Conservation (phyloP, 2,329 filamentous ascomycete species). For the Cercospora sp. region DNA sequence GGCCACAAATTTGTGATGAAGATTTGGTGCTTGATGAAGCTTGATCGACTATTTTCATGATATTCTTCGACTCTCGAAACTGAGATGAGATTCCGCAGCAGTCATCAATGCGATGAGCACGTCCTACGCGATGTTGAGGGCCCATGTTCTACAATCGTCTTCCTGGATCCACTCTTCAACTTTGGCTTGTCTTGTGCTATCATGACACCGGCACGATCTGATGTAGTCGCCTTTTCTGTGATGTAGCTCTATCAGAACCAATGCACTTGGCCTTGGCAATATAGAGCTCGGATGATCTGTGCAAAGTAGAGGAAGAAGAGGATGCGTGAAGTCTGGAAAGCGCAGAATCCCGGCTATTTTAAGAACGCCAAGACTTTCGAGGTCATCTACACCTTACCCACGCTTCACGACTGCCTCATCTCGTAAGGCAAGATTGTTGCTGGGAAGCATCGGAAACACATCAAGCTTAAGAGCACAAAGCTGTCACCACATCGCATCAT, state of each 20-base stretch:
- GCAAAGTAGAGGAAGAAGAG: background rate
- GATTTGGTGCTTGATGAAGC: background rate
- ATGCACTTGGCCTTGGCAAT: background rate
- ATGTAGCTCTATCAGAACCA: background rate
- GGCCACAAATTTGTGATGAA: background rate
- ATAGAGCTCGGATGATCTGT: background rate
- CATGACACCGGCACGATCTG: background rate
- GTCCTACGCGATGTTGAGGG: background rate
- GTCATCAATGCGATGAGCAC: background rate
- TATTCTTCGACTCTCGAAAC: background rate
- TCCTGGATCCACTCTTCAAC: background rate
- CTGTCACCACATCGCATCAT: background rate
- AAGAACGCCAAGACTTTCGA: background rate
- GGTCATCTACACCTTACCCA: background rate
- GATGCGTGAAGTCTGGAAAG: background rate
- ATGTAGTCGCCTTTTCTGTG: background rate
- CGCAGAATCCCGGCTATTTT: background rate
- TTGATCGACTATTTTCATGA: background rate
- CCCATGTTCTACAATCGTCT: background rate
- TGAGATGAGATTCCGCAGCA: no score
- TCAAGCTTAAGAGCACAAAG: background rate
- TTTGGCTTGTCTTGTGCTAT: background rate
- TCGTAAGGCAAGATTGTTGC: background rate
- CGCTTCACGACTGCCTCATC: background rate
- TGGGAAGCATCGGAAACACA: background rate